Base-by-base conservation (phyloP, 2,329 filamentous ascomycete species). In the Neonectria ditissima region DNA sequence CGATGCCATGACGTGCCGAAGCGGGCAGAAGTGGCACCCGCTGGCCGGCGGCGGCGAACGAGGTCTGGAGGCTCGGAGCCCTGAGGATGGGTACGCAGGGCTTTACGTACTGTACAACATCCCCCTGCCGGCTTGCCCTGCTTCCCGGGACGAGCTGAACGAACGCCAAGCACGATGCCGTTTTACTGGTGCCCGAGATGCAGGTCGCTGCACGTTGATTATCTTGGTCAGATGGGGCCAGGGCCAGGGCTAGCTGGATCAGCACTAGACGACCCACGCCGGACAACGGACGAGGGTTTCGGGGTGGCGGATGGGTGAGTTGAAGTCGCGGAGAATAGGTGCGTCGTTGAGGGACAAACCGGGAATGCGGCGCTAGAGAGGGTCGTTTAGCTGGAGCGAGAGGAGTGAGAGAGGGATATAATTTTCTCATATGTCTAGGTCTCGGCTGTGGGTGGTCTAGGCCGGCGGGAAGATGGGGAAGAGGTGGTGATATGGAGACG, bases 181-280 rank as follows among this genome's bases (percentile, higher is more conserved):
- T 50, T 39, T 59, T 47, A 60, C 54, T 60, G 65, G 68, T 69
- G 57, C 65, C 69, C 65, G 69, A 59, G 65, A 71, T 70, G 68
- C 65, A 68, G 55, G 59, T 66, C 65, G 65, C 63, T 73, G 70
- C 71, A 73, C 59, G 66, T 73, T 73, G 71, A 72, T 73, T 73
- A 73, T 73, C 71, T 73, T 68, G 66, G 65, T 58, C 48, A 57
- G 65, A 63, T 65, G 59, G 56, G 61, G 58, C 34, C 34, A 37
- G 34, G 16, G 34, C 6, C 34, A 37, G 14, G 34, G 43, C 68
- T 70, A 72, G 62, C 69, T 71, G 34, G 32, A 72, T 72, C 66
- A 47, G 66, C 65, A 54, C 67, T 72, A 72, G 69, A 61, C 47
- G 69, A 69, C 70, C 70, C 70, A 70, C 69, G 70, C 67, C 69